Evolutionary conservation across 331 rosid species (phyloP).

Genomic region (Quercus lobata): DNA sequence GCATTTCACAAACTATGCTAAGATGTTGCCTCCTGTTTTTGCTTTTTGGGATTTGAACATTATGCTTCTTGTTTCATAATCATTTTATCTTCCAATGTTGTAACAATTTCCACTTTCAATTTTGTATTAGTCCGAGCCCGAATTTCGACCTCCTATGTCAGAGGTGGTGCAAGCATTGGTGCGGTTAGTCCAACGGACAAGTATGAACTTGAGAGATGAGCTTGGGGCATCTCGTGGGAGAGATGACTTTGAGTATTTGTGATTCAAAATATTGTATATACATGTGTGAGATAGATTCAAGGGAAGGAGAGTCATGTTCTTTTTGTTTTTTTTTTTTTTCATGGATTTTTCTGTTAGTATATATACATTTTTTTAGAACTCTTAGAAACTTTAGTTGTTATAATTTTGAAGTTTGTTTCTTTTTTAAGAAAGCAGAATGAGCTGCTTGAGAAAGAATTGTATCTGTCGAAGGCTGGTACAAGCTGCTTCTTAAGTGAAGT

Average conservation of each 20-base stretch:
- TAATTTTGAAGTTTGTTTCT: neutral
- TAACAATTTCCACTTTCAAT: too few relatives aligned
- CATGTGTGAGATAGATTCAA: neutral
- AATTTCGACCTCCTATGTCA: conserved; percentile 70
- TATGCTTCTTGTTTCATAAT: neutral
- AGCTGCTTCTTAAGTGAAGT: too few relatives aligned
- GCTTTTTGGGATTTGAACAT: too few relatives aligned
- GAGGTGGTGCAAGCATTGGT: conserved; percentile 77
- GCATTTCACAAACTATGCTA: neutral
- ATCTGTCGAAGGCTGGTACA: too few relatives aligned
- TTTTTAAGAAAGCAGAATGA: neutral
- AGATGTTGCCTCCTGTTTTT: neutral
- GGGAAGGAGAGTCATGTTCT: neutral
- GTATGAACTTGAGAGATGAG: conserved; percentile 54
- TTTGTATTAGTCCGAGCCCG: conserved; percentile 51
- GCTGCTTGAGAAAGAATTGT: too few relatives aligned
- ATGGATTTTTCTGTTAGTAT: neutral
- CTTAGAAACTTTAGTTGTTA: neutral
- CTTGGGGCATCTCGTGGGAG: conserved; percentile 38
- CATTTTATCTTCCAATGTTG: neutral
- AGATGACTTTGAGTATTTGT: conserved; percentile 45
- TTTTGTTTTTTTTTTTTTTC: neutral
- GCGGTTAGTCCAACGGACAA: conserved; percentile 56
- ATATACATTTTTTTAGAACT: neutral
- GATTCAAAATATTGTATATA: conserved; percentile 6